phyloP scores from a whole-genome alignment of 345 rosid species.

The Cardamine resedifolia region DNA sequence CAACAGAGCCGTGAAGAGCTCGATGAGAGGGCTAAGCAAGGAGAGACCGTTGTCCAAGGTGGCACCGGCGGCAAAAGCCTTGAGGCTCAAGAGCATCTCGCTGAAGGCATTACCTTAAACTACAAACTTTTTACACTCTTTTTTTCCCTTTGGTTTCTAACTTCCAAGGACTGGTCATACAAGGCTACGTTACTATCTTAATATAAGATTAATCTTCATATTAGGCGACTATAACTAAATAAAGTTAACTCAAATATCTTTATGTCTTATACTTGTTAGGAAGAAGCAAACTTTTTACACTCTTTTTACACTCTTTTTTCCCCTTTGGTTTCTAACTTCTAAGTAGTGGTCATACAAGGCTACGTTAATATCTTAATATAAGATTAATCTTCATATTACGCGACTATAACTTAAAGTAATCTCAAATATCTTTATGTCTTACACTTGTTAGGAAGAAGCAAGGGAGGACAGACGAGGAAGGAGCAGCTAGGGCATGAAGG shows the following conservation, averaged over 20 bases:
- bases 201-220: background rate
- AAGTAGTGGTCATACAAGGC: too few species aligned
- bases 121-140: background rate
- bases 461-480: constrained; percentile 58
- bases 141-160: background rate
- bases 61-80: constrained; percentile 68
- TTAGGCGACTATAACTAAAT: background rate
- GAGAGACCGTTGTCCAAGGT: constrained; percentile 64
- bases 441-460: too few species aligned
- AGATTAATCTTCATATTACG: too few species aligned
- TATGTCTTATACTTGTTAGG: constrained; percentile 17
- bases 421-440: too few species aligned
- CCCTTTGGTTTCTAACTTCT: too few species aligned
- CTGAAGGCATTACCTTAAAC: constrained; percentile 38
- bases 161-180: background rate
- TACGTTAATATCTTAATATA: too few species aligned
- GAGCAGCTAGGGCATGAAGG: constrained; percentile 58
- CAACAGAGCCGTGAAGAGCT: constrained; percentile 51
- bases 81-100: constrained; percentile 64
- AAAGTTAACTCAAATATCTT: background rate
- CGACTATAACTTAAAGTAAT: too few species aligned
- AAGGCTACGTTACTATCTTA: too few species aligned
- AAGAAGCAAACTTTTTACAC: too few species aligned
- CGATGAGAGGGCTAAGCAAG: constrained; percentile 51
- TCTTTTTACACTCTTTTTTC: too few species aligned